Evolutionary conservation across 2,329 filamentous ascomycete genomes (phyloP).

Genomic region (Amauroascus niger): DNA sequence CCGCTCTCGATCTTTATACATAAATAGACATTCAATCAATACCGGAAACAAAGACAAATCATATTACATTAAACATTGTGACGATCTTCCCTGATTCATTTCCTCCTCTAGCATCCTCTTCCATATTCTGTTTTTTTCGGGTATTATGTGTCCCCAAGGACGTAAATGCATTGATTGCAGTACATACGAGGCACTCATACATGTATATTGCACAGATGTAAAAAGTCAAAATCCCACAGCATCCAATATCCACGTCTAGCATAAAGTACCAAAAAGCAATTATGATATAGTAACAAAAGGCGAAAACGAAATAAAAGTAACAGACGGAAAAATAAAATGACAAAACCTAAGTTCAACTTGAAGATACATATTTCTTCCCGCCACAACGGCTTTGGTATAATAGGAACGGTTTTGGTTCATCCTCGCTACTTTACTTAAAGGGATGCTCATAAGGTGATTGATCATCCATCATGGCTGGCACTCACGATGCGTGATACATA

Average conservation of each 20-base stretch:
- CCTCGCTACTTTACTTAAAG: not conserved
- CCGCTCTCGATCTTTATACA: not conserved
- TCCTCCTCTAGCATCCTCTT: too few relatives aligned
- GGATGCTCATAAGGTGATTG: slow-evolving; percentile 8
- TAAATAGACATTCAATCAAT: not conserved
- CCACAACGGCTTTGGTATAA: slow-evolving; percentile 4
- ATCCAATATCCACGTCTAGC: slow-evolving; percentile 8
- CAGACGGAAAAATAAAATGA: slow-evolving; percentile 16
- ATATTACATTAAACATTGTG: not conserved
- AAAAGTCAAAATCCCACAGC: not conserved
- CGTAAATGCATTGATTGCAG: not conserved
- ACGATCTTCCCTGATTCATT: too few relatives aligned
- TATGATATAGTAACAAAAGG: slow-evolving; percentile 19
- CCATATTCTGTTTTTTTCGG: too few relatives aligned
- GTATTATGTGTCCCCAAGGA: too few relatives aligned
- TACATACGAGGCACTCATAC: not conserved
- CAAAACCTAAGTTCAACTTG: not conserved
- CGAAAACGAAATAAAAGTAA: slow-evolving; percentile 22
- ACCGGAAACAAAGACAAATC: not conserved
- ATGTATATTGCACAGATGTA: not conserved
- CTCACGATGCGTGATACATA: not conserved
- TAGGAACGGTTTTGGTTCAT: not conserved
- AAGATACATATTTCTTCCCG: slow-evolving; percentile 1
- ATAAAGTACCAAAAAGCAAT: slow-evolving; percentile 6
- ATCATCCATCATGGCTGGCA: not conserved